Base-by-base conservation (phyloP, 352 stramenopile species). In the Pythium insidiosum region DNA sequence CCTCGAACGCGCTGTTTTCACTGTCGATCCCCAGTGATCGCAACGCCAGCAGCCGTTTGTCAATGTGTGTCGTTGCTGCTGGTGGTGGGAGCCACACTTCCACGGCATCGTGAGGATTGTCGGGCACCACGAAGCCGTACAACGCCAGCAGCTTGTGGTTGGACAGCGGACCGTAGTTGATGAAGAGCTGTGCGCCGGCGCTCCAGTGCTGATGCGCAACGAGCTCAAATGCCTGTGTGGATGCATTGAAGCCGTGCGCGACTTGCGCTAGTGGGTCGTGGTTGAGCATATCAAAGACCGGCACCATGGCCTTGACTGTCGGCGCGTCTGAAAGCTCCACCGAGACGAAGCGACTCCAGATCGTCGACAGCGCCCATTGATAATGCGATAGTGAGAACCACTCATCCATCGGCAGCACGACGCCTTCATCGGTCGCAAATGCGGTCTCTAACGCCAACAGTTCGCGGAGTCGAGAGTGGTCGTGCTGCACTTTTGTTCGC, bases 201-300 rank as follows among this genome's bases (percentile, higher is more conserved):
- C 62, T 52, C 60, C 75, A 86, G 38, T 88, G 79, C 58, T 89
- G 73, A 49, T 88, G 68, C 31, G 61, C 85, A 29, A 84, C 68
- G 18, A 92, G 66, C 50, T 75, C 69, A 29, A 92, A 83, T 4
- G 43, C 46, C 19, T 81, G 44, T 19, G 56, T 65, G 0, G 63
- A 43, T 22, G 61, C 37, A 43, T 92, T 77, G 50, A 73, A 80
- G 21, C 66, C 73, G 54, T 92, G 79, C 4, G 56, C 71, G 66
- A 89, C 81, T 50, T 88, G 69, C 9, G 74, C 79, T 44, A 72
- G 60, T 9, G 76, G 73, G 50, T 88, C 68, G 53, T 92, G 76
- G 56, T 92, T 92, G 39, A 92, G 60, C 76, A 92, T 89, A 56
- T 92, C 79, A 33, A 92, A 92, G 20, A 92, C 79, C 0, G 79